Percentiles rank a stretch among this genome's conserved stretches.
Evolutionary conservation across 1,284 basidiomycete species (phyloP).

Genomic region (Cryptococcus sp.): DNA sequence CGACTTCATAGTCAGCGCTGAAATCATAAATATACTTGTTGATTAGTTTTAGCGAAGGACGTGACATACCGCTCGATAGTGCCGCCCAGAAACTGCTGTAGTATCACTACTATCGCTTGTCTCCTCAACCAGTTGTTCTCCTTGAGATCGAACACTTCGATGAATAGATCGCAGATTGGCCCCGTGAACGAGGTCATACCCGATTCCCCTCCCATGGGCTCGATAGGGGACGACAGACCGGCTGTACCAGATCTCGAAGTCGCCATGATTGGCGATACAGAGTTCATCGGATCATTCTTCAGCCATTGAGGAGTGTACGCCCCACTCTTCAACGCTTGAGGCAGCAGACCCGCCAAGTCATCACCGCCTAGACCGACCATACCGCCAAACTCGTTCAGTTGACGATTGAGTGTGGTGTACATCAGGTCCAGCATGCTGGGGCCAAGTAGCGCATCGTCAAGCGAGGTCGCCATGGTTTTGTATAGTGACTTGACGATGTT

Average conservation of each 20-base stretch:
- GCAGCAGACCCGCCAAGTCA: slow-evolving; percentile 33
- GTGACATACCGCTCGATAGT: slow-evolving; percentile 87
- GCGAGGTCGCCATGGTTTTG: slow-evolving; percentile 81
- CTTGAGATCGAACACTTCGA: slow-evolving; percentile 91
- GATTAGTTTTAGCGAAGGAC: neutral
- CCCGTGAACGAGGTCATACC: slow-evolving; percentile 83
- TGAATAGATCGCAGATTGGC: slow-evolving; percentile 89
- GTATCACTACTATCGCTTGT: slow-evolving; percentile 93
- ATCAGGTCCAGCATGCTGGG: slow-evolving; percentile 93
- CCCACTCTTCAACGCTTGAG: slow-evolving; percentile 61
- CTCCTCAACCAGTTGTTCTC: slow-evolving; percentile 93
- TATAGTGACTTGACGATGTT: slow-evolving; percentile 77
- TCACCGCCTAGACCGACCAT: slow-evolving; percentile 77
- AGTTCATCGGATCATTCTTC: slow-evolving; percentile 9
- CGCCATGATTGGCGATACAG: neutral
- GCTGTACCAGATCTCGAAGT: neutral
- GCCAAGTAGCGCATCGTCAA: slow-evolving; percentile 90
- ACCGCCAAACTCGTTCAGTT: slow-evolving; percentile 78
- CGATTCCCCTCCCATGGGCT: slow-evolving; percentile 78
- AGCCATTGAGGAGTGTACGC: slow-evolving; percentile 61
- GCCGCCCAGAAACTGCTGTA: slow-evolving; percentile 91
- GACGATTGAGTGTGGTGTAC: slow-evolving; percentile 65
- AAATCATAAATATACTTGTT: neutral
- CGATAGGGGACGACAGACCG: slow-evolving; percentile 54
- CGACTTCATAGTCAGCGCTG: neutral